phyloP scores from a whole-genome alignment of 257 asterid genomes.

The Plantago ovata region DNA sequence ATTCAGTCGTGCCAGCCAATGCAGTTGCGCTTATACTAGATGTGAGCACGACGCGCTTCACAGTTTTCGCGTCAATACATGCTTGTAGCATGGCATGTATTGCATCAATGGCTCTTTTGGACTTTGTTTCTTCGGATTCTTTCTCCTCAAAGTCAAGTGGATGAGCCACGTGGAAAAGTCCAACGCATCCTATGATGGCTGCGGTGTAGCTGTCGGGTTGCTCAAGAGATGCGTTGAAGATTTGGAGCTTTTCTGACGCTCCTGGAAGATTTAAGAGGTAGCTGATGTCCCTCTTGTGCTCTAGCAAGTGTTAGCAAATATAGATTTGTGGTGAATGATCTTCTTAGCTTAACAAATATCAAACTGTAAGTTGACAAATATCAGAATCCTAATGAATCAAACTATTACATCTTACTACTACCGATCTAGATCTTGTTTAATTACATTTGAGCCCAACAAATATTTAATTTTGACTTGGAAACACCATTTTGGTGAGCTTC shows the following conservation, averaged over 20 bases:
- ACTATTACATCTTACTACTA: too few relatives aligned
- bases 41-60: not conserved
- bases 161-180: slow-evolving; percentile 5
- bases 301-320: not conserved
- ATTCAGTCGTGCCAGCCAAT: not conserved
- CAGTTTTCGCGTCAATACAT: not conserved
- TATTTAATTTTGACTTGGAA: too few relatives aligned
- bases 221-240: slow-evolving; percentile 4
- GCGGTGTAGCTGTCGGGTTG: not conserved
- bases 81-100: slow-evolving; percentile 8
- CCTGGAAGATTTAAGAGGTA: not conserved
- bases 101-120: not conserved
- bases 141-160: slow-evolving; percentile 10
- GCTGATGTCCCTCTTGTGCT: slow-evolving; percentile 2
- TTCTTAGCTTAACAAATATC: too few relatives aligned
- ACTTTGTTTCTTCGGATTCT: slow-evolving; percentile 5
- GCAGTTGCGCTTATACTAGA: not conserved
- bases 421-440: too few relatives aligned
- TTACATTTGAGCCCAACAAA: too few relatives aligned
- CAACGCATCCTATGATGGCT: slow-evolving; percentile 3
- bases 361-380: too few relatives aligned
- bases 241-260: slow-evolving; percentile 6
- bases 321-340: too few relatives aligned
- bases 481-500: too few relatives aligned
- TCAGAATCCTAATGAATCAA: too few relatives aligned